These are phyloP conservation scores for Xylaria telfairii DNA, from an alignment of 495 filamentous ascomycete genomes.

Conservation along the genomic window DNA sequence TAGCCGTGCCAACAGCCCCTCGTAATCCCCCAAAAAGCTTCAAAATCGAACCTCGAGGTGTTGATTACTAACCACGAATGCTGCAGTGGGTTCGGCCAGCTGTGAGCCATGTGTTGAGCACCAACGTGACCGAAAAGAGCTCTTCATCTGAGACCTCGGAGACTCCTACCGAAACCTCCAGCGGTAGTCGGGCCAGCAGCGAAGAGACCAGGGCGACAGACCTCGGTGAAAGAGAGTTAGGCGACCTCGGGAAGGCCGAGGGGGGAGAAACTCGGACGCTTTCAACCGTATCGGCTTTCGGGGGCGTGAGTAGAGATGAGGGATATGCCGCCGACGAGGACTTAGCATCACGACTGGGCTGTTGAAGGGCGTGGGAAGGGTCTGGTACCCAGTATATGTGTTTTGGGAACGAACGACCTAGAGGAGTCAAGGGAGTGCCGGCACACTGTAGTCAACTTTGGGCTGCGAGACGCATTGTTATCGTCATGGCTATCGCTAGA, in stretches of 20 bases:
- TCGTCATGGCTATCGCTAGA: not conserved
- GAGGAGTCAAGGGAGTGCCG: not conserved
- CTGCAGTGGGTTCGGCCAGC: slow-evolving; percentile 13
- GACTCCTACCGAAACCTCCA: not conserved
- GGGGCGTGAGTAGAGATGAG: slow-evolving; percentile 3
- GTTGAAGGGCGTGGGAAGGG: slow-evolving; percentile 7
- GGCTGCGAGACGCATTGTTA: slow-evolving; percentile 1
- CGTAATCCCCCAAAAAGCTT: not conserved
- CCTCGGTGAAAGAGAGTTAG: not conserved
- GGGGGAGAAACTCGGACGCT: not conserved
- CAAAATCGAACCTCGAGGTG: not conserved
- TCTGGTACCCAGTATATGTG: not conserved
- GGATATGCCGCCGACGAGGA: slow-evolving; percentile 24
- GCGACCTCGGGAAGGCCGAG: not conserved
- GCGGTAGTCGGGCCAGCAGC: not conserved
- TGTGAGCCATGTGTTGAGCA: not conserved
- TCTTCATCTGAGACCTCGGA: slow-evolving; percentile 8
- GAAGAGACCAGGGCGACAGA: slow-evolving; percentile 4
- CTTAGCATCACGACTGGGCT: slow-evolving; percentile 27
- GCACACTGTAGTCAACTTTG: not conserved
- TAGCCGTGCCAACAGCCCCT: too few species aligned
- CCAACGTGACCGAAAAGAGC: not conserved
- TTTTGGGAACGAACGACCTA: not conserved
- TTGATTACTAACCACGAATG: not conserved
- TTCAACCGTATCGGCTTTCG: not conserved